Conservation (phyloP, 768 basidiomycete species). For the Hydnum rufescens region DNA sequence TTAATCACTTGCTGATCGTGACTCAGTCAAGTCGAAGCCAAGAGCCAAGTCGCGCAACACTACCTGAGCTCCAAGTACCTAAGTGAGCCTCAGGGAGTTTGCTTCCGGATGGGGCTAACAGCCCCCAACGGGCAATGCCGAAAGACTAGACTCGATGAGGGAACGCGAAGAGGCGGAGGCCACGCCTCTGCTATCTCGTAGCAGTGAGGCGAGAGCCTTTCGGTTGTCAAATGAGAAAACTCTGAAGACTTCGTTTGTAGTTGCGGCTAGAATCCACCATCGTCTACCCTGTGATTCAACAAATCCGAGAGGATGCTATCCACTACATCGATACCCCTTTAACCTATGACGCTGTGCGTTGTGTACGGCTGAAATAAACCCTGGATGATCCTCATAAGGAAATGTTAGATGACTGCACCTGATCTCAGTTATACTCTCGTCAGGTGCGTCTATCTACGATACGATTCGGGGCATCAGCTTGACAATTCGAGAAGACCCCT, state of each 20-base stretch:
- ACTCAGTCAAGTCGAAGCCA: too few species aligned
- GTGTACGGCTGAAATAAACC: background rate
- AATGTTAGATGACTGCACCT: conserved; percentile 46
- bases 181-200: background rate
- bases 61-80: too few species aligned
- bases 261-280: background rate
- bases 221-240: too few species aligned
- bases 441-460: conserved; percentile 11
- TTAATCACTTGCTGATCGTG: too few species aligned
- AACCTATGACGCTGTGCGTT: conserved; percentile 52
- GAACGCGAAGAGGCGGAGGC: background rate
- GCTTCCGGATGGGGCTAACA: too few species aligned
- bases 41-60: too few species aligned
- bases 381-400: conserved; percentile 3
- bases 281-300: conserved; percentile 8
- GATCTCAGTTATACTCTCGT: conserved; percentile 84
- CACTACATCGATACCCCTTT: conserved; percentile 53
- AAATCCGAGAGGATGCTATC: background rate
- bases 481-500: conserved; percentile 35
- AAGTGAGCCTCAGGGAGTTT: too few species aligned
- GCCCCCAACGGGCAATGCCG: too few species aligned
- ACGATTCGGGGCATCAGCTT: background rate
- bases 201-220: background rate
- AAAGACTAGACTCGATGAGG: too few species aligned
- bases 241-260: background rate